Evolutionary conservation across 2,329 filamentous ascomycete genomes (phyloP).

Genomic region (Ceratocystis eucalypticola): DNA sequence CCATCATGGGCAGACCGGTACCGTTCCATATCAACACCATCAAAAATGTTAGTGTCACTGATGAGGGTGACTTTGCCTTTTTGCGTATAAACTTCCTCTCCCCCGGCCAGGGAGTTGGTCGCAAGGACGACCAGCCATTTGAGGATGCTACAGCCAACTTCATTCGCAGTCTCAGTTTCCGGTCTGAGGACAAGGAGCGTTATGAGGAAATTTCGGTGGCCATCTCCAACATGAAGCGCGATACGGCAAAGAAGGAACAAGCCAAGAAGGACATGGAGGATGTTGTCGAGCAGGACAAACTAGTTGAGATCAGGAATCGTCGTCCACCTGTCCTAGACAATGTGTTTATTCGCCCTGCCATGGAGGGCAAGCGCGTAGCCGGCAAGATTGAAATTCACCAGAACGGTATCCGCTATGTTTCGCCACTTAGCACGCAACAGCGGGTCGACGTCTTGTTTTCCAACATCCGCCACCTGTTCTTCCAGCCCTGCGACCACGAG

Average conservation of each 20-base stretch:
- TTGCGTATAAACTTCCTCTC: constrained; percentile 95
- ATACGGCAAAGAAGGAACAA: constrained; percentile 80
- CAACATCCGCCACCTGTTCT: constrained; percentile 97
- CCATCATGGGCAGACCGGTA: constrained; percentile 93
- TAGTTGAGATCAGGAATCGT: constrained; percentile 86
- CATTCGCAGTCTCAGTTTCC: constrained; percentile 85
- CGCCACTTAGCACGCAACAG: constrained; percentile 64
- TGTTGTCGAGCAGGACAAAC: constrained; percentile 96
- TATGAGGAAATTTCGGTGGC: constrained; percentile 84
- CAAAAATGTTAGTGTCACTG: constrained; percentile 97
- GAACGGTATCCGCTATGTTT: constrained; percentile 93
- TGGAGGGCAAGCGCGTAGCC: constrained; percentile 93
- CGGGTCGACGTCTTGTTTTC: constrained; percentile 90
- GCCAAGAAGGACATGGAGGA: constrained; percentile 99
- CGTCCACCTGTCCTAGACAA: constrained; percentile 83
- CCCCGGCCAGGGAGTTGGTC: constrained; percentile 88
- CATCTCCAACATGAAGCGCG: constrained; percentile 93
- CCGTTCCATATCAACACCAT: constrained; percentile 97
- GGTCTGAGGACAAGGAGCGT: constrained; percentile 75
- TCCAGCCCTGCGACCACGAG: constrained; percentile 93
- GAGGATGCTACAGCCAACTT: constrained; percentile 95
- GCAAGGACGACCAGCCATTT: constrained; percentile 95
- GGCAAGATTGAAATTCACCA: constrained; percentile 96
- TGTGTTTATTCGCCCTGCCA: constrained; percentile 85
- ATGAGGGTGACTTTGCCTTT: constrained; percentile 87